Evolutionary conservation across 2,329 filamentous ascomycete genomes (phyloP).

Genomic region (Byssochlamys sp.): DNA sequence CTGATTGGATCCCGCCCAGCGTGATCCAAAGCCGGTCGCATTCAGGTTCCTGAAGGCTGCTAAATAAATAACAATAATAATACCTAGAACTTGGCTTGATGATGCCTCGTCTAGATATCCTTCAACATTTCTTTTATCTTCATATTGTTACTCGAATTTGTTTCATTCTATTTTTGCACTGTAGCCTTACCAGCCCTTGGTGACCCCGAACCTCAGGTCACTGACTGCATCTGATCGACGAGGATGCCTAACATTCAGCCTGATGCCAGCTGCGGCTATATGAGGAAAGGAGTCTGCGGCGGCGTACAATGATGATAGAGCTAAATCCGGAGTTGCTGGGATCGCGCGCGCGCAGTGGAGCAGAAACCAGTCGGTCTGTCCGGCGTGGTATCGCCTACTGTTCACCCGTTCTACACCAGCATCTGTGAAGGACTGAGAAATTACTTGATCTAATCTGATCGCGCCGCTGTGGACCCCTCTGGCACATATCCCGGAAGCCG

Average conservation of each 20-base stretch:
- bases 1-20: neutral
- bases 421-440: slow-evolving; percentile 38
- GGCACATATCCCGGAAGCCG: neutral
- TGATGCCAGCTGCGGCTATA: neutral
- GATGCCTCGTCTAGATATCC: neutral
- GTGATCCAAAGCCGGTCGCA: neutral
- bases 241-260: neutral
- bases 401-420: slow-evolving; percentile 3
- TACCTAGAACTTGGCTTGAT: too few relatives aligned
- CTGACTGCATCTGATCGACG: neutral
- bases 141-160: too few relatives aligned
- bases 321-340: slow-evolving; percentile 12
- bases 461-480: slow-evolving; percentile 6
- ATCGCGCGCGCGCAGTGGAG: slow-evolving; percentile 6
- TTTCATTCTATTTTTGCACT: too few relatives aligned
- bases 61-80: too few relatives aligned
- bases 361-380: slow-evolving; percentile 19
- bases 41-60: neutral
- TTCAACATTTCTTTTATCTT: too few relatives aligned
- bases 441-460: slow-evolving; percentile 57
- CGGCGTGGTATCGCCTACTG: slow-evolving; percentile 9
- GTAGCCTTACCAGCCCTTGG: too few relatives aligned
- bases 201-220: neutral
- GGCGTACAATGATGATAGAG: slow-evolving; percentile 27
- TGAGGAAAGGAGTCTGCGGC: neutral